Conservation (phyloP, 345 rosid species). For the Acer saccharum region DNA sequence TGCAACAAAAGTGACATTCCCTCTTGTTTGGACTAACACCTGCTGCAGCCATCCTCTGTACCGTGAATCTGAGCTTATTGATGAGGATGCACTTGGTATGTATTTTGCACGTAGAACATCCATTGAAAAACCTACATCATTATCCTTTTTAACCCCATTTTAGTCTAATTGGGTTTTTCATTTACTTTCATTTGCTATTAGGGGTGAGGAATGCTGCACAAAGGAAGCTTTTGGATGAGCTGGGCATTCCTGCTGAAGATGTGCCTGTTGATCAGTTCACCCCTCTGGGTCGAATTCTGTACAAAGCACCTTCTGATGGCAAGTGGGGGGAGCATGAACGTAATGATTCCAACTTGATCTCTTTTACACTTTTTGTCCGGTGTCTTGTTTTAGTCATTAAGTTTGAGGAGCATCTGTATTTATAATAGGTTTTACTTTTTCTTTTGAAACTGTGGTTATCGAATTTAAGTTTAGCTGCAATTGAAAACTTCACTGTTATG, state of each 20-base stretch:
- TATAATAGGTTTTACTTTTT: too few species aligned
- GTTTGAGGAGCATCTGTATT: too few species aligned
- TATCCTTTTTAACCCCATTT: background rate
- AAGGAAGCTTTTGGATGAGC: constrained; percentile 95
- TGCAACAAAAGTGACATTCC: constrained; percentile 92
- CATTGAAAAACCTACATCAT: background rate
- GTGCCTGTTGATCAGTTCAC: constrained; percentile 86
- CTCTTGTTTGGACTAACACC: constrained; percentile 98
- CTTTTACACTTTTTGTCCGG: background rate
- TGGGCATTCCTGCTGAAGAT: constrained; percentile 90
- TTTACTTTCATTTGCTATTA: constrained; percentile 24
- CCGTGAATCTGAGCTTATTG: constrained; percentile 85
- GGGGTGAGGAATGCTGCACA: constrained; percentile 98
- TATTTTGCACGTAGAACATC: constrained; percentile 5
- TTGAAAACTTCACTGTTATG: background rate
- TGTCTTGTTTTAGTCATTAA: too few species aligned
- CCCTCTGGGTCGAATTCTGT: constrained; percentile 75
- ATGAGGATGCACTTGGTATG: constrained; percentile 70
- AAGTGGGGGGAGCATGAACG: constrained; percentile 99
- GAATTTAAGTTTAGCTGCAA: background rate
- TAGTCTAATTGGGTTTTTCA: background rate
- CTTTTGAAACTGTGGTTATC: background rate
- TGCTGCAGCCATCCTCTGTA: constrained; percentile 98
- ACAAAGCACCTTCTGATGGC: constrained; percentile 98
- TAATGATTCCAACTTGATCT: constrained; percentile 30